Evolutionary conservation across 23 red algal genomes (phyloP), one percentile per base, ranked within the genome.

Genomic region (Rhodosorus marinus): DNA sequence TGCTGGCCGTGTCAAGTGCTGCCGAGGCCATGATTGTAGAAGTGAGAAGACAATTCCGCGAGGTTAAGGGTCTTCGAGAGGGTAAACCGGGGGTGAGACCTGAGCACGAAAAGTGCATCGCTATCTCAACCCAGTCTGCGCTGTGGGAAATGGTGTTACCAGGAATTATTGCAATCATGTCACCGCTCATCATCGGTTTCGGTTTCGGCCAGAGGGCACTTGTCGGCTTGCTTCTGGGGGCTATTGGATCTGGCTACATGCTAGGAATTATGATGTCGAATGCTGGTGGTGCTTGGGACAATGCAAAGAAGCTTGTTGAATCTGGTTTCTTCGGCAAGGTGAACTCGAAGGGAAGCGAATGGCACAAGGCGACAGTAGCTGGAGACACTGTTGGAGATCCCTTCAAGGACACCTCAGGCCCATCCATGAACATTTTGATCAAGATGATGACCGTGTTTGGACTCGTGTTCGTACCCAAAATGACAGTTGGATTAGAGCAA

Each of bases 301-400:
- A 80, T 49, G 82, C 82, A 15, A 80, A 92, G 52, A 92, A 80
- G 53, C 63, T 65, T 22, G 72, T 92, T 9, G 81, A 87, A 60
- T 47, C 47, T 19, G 81, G 81, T 27, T 38, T 47, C 35, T 72
- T 51, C 23, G 81, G 81, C 7, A 15, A 65, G 26, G 25, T 19
- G 29, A 63, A 74, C 34, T 61, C 69, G 31, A 87, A 87, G 48
- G 81, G 80, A 4, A 69, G 58, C 3, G 21, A 73, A 19, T 17
- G 52, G 42, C 80, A 86, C 64, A 81, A 86, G 38, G 80, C 80
- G 1, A 81, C 68, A 15, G 70, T 86, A 1, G 66, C 24, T 17
- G 74, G 65, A 15, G 64, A 81, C 24, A 75, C 74, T 28, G 32
- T 93, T 9, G 83, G 70, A 31, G 62, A 59, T 50, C 51, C 83